Percentiles rank a stretch among this genome's conserved stretches.
Conservation (phyloP, 768 basidiomycete species). For the Amanita fuliginea region DNA sequence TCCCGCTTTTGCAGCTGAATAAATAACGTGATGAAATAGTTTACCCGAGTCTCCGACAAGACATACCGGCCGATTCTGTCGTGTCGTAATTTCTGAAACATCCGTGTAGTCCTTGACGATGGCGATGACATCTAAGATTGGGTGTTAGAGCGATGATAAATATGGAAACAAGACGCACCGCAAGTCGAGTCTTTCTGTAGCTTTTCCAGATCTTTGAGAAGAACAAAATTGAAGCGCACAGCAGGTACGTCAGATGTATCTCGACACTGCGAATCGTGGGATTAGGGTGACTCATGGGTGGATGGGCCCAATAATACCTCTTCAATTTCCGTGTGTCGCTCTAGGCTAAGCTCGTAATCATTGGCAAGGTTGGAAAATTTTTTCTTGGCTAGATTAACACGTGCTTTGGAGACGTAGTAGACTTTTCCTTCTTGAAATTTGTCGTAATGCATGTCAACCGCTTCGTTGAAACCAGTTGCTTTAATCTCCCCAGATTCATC, state of each 20-base stretch:
- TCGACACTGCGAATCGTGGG: slow-evolving; percentile 44
- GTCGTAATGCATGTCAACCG: slow-evolving; percentile 76
- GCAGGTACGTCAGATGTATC: slow-evolving; percentile 69
- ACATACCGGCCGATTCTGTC: slow-evolving; percentile 52
- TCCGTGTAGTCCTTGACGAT: slow-evolving; percentile 73
- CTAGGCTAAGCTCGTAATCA: slow-evolving; percentile 89
- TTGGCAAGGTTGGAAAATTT: slow-evolving; percentile 86
- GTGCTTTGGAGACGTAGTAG: slow-evolving; percentile 82
- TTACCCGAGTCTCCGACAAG: too few species aligned
- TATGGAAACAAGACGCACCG: slow-evolving; percentile 38
- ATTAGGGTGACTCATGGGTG: background rate
- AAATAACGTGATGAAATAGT: slow-evolving; percentile 1
- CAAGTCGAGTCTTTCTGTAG: slow-evolving; percentile 72
- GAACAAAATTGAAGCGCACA: slow-evolving; percentile 76
- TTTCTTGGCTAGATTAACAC: slow-evolving; percentile 93
- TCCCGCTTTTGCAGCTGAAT: slow-evolving; percentile 80
- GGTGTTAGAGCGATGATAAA: slow-evolving; percentile 7
- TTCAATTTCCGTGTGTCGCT: slow-evolving; percentile 73
- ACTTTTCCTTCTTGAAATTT: slow-evolving; percentile 86
- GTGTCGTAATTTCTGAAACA: slow-evolving; percentile 47
- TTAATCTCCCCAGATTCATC: slow-evolving; percentile 91
- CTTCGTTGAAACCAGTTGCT: slow-evolving; percentile 83
- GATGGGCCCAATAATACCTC: slow-evolving; percentile 40
- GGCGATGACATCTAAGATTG: slow-evolving; percentile 67
- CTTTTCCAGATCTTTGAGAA: slow-evolving; percentile 48